phyloP scores from a whole-genome alignment of 352 stramenopile species.

The Globisporangium camurandrum region DNA sequence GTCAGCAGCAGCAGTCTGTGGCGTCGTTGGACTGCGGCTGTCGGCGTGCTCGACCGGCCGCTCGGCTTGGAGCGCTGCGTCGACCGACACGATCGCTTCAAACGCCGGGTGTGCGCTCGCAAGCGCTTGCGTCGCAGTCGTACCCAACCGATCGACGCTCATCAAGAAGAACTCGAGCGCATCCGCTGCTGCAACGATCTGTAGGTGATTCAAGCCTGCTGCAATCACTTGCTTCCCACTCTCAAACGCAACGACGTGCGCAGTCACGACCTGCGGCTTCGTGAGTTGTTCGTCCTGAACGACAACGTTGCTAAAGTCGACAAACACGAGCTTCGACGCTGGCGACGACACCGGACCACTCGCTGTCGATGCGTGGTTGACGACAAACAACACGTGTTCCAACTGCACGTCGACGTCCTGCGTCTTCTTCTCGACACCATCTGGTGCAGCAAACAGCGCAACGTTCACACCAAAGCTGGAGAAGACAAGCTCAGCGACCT shows the following conservation, averaged over 20 bases:
- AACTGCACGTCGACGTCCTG: conserved; percentile 44
- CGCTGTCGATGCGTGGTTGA: conserved; percentile 32
- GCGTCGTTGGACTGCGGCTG: conserved; percentile 8
- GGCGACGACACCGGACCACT: conserved; percentile 22
- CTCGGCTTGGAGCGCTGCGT: conserved; percentile 2
- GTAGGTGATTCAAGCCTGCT: conserved; percentile 37
- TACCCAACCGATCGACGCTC: conserved; percentile 50
- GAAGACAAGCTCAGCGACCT: conserved; percentile 45
- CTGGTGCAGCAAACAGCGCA: conserved; percentile 26
- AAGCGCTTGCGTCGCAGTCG: conserved; percentile 40
- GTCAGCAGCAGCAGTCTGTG: not conserved
- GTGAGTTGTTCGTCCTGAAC: conserved; percentile 17
- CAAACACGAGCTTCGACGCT: conserved; percentile 44
- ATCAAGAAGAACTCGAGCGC: conserved; percentile 60
- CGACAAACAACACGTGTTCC: conserved; percentile 39
- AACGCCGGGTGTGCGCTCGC: conserved; percentile 30
- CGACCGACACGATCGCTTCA: conserved; percentile 6
- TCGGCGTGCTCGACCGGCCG: conserved; percentile 16
- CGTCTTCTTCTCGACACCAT: conserved; percentile 34
- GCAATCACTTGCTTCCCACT: conserved; percentile 36
- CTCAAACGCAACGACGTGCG: conserved; percentile 34
- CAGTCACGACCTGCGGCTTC: conserved; percentile 36
- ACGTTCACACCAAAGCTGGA: conserved; percentile 44
- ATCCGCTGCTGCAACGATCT: conserved; percentile 28
- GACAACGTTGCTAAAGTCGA: conserved; percentile 33